Conservation (phyloP, 805 yeast species). For the Vanderwaltozyma verrucispora region DNA sequence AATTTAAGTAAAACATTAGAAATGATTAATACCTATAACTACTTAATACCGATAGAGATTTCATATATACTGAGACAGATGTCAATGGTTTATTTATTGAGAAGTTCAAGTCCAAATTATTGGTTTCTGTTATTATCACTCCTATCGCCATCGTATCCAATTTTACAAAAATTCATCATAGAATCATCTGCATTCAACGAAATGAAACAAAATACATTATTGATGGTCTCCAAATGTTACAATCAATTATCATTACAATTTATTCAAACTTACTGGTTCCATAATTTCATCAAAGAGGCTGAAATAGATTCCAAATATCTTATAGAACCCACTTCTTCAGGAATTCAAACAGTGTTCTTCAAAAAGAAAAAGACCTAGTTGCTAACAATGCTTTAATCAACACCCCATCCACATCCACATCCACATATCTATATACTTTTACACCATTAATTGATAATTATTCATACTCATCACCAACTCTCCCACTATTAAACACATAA, state of each 20-base stretch:
- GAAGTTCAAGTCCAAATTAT: constrained; percentile 1
- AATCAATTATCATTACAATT: not conserved
- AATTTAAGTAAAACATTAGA: constrained; percentile 8
- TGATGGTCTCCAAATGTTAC: not conserved
- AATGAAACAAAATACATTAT: constrained; percentile 7
- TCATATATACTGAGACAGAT: not conserved
- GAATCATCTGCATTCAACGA: constrained; percentile 8
- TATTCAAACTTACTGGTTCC: not conserved
- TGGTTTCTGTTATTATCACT: constrained; percentile 11
- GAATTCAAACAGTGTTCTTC: not conserved
- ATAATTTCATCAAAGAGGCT: not conserved
- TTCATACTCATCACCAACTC: too few relatives aligned
- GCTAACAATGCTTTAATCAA: too few relatives aligned
- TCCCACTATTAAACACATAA: too few relatives aligned
- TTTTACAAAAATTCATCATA: constrained; percentile 7
- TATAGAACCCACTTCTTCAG: not conserved
- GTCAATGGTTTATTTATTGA: constrained; percentile 3
- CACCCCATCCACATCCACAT: too few relatives aligned
- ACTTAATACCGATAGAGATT: not conserved
- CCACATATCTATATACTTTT: too few relatives aligned
- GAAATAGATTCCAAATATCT: not conserved
- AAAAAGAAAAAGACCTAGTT: not conserved
- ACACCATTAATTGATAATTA: too few relatives aligned
- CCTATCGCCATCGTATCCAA: not conserved
- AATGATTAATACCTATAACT: not conserved